Conservation (phyloP, 164 flowering plant species). For the Brasenia schreberi region DNA sequence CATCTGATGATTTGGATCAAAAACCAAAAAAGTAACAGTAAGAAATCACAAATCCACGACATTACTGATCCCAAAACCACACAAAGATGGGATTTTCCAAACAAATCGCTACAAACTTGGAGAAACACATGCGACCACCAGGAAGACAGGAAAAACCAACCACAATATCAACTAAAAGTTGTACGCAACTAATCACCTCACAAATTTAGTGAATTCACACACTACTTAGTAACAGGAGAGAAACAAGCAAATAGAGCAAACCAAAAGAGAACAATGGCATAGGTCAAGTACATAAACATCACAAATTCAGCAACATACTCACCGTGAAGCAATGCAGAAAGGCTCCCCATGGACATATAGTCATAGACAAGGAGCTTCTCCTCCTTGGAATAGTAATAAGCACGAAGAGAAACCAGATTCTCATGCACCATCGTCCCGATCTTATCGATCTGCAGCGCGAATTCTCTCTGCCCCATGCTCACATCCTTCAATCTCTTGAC, state of each 20-base stretch:
- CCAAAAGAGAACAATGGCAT: not conserved
- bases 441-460: conserved; percentile 58
- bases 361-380: conserved; percentile 93
- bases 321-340: conserved; percentile 97
- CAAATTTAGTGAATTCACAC: too few relatives aligned
- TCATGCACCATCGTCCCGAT: conserved; percentile 59
- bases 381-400: conserved; percentile 55
- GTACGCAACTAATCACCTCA: too few relatives aligned
- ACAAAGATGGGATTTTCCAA: too few relatives aligned
- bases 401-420: conserved; percentile 72
- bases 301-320: conserved; percentile 7
- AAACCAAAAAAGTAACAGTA: too few relatives aligned
- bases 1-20: too few relatives aligned
- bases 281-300: not conserved
- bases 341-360: conserved; percentile 89
- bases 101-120: too few relatives aligned
- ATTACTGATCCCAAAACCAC: too few relatives aligned
- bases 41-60: too few relatives aligned
- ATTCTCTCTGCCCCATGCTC: conserved; percentile 48
- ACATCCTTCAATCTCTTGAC: conserved; percentile 94
- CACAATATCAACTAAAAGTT: too few relatives aligned
- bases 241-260: not conserved
- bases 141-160: too few relatives aligned
- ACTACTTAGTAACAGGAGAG: not conserved
- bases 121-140: too few relatives aligned